A percentile compares a stretch with the other conserved stretches of the same genome.
These are phyloP conservation scores for Trichoderma lentiforme DNA, from an alignment of 2,329 filamentous ascomycete genomes.

Conservation along the genomic window DNA sequence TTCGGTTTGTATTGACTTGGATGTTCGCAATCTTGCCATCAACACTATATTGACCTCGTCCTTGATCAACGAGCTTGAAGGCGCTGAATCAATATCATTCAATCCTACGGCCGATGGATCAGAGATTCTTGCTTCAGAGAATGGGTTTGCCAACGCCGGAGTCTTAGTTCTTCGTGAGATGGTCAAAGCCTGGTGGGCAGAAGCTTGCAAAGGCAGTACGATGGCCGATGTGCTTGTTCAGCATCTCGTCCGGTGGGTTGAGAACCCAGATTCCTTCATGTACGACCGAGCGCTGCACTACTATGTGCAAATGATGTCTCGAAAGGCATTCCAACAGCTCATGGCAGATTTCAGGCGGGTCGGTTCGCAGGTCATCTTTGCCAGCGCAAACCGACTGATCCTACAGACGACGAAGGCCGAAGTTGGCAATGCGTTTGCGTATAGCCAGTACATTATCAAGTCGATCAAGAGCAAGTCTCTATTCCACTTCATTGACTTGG, in stretches of 20 bases:
- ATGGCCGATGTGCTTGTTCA: constrained; percentile 99
- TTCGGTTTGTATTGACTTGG: constrained; percentile 93
- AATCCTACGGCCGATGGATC: constrained; percentile 52
- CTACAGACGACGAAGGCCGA: constrained; percentile 96
- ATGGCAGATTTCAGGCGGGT: constrained; percentile 96
- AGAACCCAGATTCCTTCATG: constrained; percentile 87
- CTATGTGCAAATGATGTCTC: constrained; percentile 98
- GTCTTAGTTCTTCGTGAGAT: constrained; percentile 91
- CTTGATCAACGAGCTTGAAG: constrained; percentile 93
- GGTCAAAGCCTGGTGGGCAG: constrained; percentile 98
- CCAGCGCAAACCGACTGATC: constrained; percentile 81
- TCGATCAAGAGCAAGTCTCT: constrained; percentile 93
- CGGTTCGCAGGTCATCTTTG: constrained; percentile 93
- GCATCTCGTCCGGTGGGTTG: constrained; percentile 95
- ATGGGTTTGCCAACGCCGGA: constrained; percentile 87
- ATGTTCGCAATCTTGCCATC: constrained; percentile 90
- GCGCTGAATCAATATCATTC: constrained; percentile 79
- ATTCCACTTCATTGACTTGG: constrained; percentile 95
- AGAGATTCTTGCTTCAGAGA: constrained; percentile 71
- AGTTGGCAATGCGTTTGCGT: constrained; percentile 93
- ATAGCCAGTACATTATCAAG: constrained; percentile 96
- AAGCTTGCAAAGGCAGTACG: constrained; percentile 82
- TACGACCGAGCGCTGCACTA: constrained; percentile 94
- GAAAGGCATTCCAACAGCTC: constrained; percentile 93
- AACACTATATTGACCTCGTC: constrained; percentile 97